Evolutionary conservation across 306 rosid species (phyloP), one percentile per base, ranked within the genome.

Genomic region (Pueraria montana): DNA sequence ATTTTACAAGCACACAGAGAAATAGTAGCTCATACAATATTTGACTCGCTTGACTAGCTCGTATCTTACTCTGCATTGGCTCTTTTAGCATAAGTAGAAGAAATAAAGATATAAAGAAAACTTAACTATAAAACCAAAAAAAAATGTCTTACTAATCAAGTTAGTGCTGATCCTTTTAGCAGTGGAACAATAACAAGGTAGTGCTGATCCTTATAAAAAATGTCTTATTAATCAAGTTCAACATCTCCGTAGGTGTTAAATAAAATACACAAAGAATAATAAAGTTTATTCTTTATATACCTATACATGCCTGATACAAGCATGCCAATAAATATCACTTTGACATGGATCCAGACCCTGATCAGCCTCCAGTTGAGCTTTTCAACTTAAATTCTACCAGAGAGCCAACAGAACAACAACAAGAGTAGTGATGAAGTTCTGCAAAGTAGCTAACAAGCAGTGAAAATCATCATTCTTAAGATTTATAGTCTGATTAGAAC

Each of bases 291-390:
- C 18, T 82, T n/a, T n/a, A n/a, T n/a, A 38, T 86, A 93, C 98
- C 98, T 93, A 84, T 90, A 91, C 97, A 93, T 95, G 89, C 96
- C 94, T 32, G 98, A 91, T 55, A 92, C 85, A 82, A 95, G 97
- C 98, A 95, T 93, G 72, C 97, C 93, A 20, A 93, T 86, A 81
- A 95, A 95, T 86, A 95, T 92, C 58, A 93, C 78, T 84, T 95
- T 95, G 70, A 95, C 98, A 32, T 96, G 95, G 74, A 93, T 78
- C 98, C 98, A 95, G 82, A 89, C 88, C 88, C 89, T 88, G 69
- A 93, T 72, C 89, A 95, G 89, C 89, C 84, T 95, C 93, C 97
- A 93, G 63, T 66, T 93, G 77, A 93, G 91, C 86, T 86, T 90
- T 89, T 91, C 94, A 53, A 91, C 77, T 8, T 91, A 79, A 80